Evolutionary conservation across 176 grass and related monocot genomes (phyloP), one percentile per base, ranked within the genome.

Genomic region (Oryza coarctata): DNA sequence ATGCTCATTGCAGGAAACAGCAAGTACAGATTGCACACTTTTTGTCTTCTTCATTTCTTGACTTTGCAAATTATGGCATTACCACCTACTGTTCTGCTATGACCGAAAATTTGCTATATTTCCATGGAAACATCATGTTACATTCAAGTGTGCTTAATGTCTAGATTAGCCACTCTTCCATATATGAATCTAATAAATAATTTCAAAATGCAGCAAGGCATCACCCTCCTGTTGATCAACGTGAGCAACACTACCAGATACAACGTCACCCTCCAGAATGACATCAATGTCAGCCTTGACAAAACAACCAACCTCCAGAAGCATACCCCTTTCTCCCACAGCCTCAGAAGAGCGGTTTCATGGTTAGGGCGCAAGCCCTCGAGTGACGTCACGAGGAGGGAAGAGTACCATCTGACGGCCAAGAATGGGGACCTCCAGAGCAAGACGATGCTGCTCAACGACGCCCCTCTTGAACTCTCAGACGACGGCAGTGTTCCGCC

Each of bases 331-430:
- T 70, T 94, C 62, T 10, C 86, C 35, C 69, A 77, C 7, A 22
- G 74, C 65, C 89, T 94, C 14, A 92, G 81, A 17, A 90, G 78
- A 65, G 90, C 91, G 3, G 89, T 99, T 6, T 94, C 89, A 9
- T 99, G 93, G 93, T 62, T 96, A 31, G 97, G 93, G 28, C 88
- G 80, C 15, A 92, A 86, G 36, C 50, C 85, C 17, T 76, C 87
- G 22, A 71, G 85, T n/a, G 74, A 70, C 4, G 40, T 50, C 9
- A 73, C 75, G 26, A 90, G 44, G 71, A 86, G 93, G 85, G 93
- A 99, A 50, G 93, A 99, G 70, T 99, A 99, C 68, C 97, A 90
- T 80, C 70, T 99, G 79, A 96, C 93, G 0, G 87, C 88, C 6
- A 87, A 92, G 71, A 91, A 92, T 7, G 80, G 82, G 1, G 65